Evolutionary conservation across 2,329 filamentous ascomycete species (phyloP).

Genomic region (Stagonosporopsis tanaceti): DNA sequence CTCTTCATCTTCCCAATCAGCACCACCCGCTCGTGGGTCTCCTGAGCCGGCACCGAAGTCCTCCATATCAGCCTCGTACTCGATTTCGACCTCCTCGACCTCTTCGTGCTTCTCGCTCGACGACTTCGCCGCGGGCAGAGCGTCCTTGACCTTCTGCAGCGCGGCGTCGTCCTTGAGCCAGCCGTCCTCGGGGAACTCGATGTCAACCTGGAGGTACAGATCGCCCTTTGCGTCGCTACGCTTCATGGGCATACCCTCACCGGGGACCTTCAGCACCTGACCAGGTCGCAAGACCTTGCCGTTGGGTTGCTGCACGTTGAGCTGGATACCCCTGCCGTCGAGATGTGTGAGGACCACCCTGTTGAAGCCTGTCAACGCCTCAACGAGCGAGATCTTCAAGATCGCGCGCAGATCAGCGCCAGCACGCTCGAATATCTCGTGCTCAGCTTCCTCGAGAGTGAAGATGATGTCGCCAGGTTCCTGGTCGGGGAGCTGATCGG

Average conservation of each 20-base stretch:
- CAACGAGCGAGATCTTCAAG: constrained; percentile 79
- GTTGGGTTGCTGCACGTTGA: constrained; percentile 72
- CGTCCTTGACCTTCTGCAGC: constrained; percentile 74
- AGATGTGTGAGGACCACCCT: constrained; percentile 90
- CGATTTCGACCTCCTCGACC: constrained; percentile 84
- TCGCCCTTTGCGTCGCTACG: constrained; percentile 84
- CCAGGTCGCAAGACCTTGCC: constrained; percentile 84
- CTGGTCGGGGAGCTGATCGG: constrained; percentile 88
- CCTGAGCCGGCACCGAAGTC: constrained; percentile 79
- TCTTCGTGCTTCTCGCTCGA: constrained; percentile 72
- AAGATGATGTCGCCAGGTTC: constrained; percentile 94
- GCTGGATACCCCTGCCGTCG: constrained; percentile 86
- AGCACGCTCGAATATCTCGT: constrained; percentile 81
- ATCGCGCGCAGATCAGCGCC: constrained; percentile 86
- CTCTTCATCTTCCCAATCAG: constrained; percentile 75
- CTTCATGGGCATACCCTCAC: constrained; percentile 96
- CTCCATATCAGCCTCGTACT: constrained; percentile 83
- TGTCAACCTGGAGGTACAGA: constrained; percentile 83
- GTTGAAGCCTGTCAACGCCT: constrained; percentile 88
- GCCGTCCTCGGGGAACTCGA: constrained; percentile 87
- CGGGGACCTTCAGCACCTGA: constrained; percentile 83
- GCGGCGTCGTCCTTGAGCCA: constrained; percentile 77
- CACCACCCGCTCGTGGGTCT: constrained; percentile 70
- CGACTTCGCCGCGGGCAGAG: constrained; percentile 70
- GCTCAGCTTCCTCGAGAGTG: constrained; percentile 79